These are phyloP conservation scores for Starmerella khaoyaiensis DNA, from an alignment of 805 yeast species.

Conservation along the genomic window DNA sequence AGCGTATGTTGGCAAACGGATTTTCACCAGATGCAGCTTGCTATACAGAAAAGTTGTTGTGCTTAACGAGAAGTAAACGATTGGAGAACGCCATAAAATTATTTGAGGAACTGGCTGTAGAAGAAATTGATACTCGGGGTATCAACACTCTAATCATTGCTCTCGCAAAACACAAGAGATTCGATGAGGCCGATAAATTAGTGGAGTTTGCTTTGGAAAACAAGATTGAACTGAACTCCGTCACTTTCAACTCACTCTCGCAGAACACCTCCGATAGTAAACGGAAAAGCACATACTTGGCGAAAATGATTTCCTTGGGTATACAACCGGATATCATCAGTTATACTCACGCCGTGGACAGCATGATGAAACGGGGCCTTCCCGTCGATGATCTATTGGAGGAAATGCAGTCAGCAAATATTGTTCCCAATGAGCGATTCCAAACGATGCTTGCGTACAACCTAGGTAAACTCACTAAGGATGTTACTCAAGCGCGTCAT, in stretches of 20 bases:
- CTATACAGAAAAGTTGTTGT: slow-evolving; percentile 36
- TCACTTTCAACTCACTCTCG: slow-evolving; percentile 43
- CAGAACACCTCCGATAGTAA: slow-evolving; percentile 33
- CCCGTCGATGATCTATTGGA: slow-evolving; percentile 32
- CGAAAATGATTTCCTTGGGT: slow-evolving; percentile 32
- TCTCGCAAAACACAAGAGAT: slow-evolving; percentile 31
- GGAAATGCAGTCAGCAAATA: slow-evolving; percentile 34
- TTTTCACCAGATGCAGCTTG: slow-evolving; percentile 36
- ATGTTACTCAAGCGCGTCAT: slow-evolving; percentile 39
- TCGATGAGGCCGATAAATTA: slow-evolving; percentile 36
- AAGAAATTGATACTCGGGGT: slow-evolving; percentile 27
- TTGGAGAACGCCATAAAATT: slow-evolving; percentile 34
- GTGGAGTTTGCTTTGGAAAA: slow-evolving; percentile 24
- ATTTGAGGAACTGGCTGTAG: slow-evolving; percentile 25
- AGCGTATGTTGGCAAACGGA: slow-evolving; percentile 31
- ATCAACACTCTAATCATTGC: slow-evolving; percentile 35
- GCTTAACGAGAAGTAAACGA: slow-evolving; percentile 34
- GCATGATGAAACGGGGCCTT: slow-evolving; percentile 36
- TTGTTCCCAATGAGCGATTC: slow-evolving; percentile 32
- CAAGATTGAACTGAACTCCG: slow-evolving; percentile 34
- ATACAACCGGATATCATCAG: slow-evolving; percentile 50
- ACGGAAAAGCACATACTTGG: slow-evolving; percentile 34
- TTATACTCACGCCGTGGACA: slow-evolving; percentile 45
- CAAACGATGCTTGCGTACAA: slow-evolving; percentile 43
- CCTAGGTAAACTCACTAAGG: slow-evolving; percentile 36